Conservation (phyloP, 768 basidiomycete species). For the Serpula lacrymans region DNA sequence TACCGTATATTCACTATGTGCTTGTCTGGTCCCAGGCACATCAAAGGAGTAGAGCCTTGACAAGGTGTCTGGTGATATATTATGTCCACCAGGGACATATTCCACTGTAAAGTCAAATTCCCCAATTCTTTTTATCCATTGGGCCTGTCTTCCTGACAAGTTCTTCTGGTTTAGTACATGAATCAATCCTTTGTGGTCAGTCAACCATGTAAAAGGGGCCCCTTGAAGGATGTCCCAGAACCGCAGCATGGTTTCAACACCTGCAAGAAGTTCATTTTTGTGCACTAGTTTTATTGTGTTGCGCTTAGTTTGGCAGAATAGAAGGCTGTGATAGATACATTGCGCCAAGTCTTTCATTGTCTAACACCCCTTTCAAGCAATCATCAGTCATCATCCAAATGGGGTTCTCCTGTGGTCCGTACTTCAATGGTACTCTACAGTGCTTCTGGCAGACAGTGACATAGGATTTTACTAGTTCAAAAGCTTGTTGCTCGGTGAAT, state of each 20-base stretch:
- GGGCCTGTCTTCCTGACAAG: constrained; percentile 20
- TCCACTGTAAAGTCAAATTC: constrained; percentile 26
- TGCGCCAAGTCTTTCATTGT: constrained; percentile 17
- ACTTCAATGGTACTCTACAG: too few species aligned
- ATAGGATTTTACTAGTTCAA: constrained; percentile 24
- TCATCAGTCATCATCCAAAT: constrained; percentile 24
- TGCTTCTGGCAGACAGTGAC: too few species aligned
- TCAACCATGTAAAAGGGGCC: constrained; percentile 15
- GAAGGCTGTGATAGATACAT: constrained; percentile 17
- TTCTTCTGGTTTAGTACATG: constrained; percentile 18
- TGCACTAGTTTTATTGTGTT: constrained; percentile 33
- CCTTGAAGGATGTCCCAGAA: constrained; percentile 22
- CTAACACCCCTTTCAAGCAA: constrained; percentile 14
- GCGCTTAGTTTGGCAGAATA: constrained; percentile 25
- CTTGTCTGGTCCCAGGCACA: constrained; percentile 15
- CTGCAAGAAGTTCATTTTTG: constrained; percentile 34
- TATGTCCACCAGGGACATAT: constrained; percentile 23
- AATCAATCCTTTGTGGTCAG: constrained; percentile 26
- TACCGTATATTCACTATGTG: constrained; percentile 15
- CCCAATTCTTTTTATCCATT: constrained; percentile 23
- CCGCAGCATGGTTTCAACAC: constrained; percentile 36
- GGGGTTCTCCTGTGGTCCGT: too few species aligned
- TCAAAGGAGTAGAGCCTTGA: constrained; percentile 19
- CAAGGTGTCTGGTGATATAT: constrained; percentile 24
- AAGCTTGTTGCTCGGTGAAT: constrained; percentile 27